Base-by-base conservation (phyloP, 495 filamentous ascomycete species). In the Lichenothelia convexa region DNA sequence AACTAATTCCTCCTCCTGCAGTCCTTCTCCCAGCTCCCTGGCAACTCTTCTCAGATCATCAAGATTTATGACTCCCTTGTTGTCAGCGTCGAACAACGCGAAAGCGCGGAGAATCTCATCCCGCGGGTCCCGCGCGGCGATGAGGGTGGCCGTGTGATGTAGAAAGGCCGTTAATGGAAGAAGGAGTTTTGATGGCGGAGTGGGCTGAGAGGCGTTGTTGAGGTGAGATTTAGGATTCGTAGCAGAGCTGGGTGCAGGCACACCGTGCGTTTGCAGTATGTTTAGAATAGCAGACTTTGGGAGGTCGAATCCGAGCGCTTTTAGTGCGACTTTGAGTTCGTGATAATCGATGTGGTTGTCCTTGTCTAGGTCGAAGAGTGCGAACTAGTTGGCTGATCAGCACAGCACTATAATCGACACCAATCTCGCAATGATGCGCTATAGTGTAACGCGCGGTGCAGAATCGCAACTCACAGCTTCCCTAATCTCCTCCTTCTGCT, bases 291-390 rank as follows among this genome's bases (percentile, higher is more conserved):
- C 84, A 45, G 72, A 56, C 59, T 91, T 91, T 19, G 78, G 70
- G 30, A 84, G 69, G 36, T 84, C 85, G 67, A 95, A 95, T 45
- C 87, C 87, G 12, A 95, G 74, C 5, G 87, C 87, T 61, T 91
- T 89, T 53, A 94, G 82, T 41, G 89, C 83, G 63, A 94, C 91
- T 63, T 89, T 86, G 54, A 95, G 80, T 57, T 95, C 87, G 57
- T 93, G 86, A 71, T 93, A 94, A 58, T 93, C 86, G 45, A 95
- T 83, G 48, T 80, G 70, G 35, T 73, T 68, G 63, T 95, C 86
- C 60, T 87, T 86, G 68, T 95, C 89, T 40, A 93, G 79, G 58
- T 95, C 87, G 64, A 95, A 95, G 53, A 95, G 79, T 37, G 72
- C 75, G 61, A 95, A 94, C 86, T 94, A 37, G 7, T 9, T n/a